phyloP scores from a whole-genome alignment of 1,139 yeast species.

The Geotrichum citri-aurantii region DNA sequence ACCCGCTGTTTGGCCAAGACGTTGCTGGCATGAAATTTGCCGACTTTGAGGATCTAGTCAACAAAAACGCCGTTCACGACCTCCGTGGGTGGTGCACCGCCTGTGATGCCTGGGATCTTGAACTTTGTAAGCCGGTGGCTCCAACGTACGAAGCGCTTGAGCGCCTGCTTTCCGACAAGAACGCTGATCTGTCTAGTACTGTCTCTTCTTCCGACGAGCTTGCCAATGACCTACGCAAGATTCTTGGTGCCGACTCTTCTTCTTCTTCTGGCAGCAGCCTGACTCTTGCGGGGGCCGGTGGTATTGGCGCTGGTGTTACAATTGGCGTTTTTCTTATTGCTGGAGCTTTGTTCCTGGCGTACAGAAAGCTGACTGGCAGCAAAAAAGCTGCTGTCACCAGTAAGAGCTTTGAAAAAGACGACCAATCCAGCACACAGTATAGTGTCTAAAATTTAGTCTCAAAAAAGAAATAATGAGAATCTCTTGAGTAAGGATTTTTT shows the following conservation, averaged over 20 bases:
- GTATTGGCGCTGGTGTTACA: constrained; percentile 48
- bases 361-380: background rate
- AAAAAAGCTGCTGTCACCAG: background rate
- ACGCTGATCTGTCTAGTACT: constrained; percentile 23
- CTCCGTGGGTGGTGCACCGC: constrained; percentile 38
- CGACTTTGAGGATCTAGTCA: constrained; percentile 32
- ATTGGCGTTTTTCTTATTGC: constrained; percentile 36
- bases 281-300: constrained; percentile 42
- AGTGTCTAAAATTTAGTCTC: background rate
- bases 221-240: background rate
- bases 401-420: background rate
- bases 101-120: constrained; percentile 31
- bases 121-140: constrained; percentile 36
- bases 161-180: constrained; percentile 22
- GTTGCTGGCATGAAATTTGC: constrained; percentile 34
- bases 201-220: constrained; percentile 19
- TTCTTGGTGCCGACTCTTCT: constrained; percentile 16
- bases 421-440: background rate
- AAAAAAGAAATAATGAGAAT: too few relatives aligned
- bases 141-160: constrained; percentile 20
- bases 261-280: constrained; percentile 23
- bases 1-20: constrained; percentile 37
- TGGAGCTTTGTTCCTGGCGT: constrained; percentile 18
- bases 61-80: constrained; percentile 29
- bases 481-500: background rate